phyloP scores from a whole-genome alignment of 345 rosid species.

The rapeseed (Brassica napus) region DNA sequence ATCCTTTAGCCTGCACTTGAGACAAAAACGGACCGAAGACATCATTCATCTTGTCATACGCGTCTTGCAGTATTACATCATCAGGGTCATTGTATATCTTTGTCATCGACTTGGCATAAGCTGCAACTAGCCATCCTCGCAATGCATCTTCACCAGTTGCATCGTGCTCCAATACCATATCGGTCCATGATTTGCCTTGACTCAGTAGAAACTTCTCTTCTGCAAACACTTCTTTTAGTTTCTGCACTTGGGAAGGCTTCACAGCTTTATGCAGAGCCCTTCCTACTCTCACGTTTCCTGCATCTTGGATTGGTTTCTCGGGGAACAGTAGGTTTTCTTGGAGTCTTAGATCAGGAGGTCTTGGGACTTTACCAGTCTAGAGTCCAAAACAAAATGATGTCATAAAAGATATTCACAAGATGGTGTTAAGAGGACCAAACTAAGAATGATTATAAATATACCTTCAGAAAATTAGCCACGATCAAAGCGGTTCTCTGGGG shows the following conservation, averaged over 20 bases:
- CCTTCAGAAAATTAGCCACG: conserved; percentile 84
- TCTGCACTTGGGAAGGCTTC: conserved; percentile 65
- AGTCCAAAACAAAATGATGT: conserved; percentile 12
- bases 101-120: conserved; percentile 53
- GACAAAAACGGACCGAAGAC: conserved; percentile 55
- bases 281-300: conserved; percentile 87
- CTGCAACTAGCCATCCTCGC: conserved; percentile 97
- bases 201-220: conserved; percentile 76
- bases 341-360: conserved; percentile 83
- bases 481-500: conserved; percentile 90
- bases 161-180: conserved; percentile 75
- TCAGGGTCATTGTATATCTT: conserved; percentile 41
- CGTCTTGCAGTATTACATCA: conserved; percentile 49
- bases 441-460: conserved; percentile 30
- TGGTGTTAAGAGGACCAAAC: neutral
- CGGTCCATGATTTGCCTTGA: conserved; percentile 54
- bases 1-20: conserved; percentile 77
- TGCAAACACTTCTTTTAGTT: conserved; percentile 58
- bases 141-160: conserved; percentile 89
- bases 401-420: conserved; percentile 14
- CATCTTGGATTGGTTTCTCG: conserved; percentile 69
- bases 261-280: conserved; percentile 60
- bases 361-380: conserved; percentile 71
- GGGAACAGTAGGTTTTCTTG: conserved; percentile 78
- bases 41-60: conserved; percentile 63